Evolutionary conservation across 495 filamentous ascomycete genomes (phyloP).

Genomic region (Aspergillus steynii): DNA sequence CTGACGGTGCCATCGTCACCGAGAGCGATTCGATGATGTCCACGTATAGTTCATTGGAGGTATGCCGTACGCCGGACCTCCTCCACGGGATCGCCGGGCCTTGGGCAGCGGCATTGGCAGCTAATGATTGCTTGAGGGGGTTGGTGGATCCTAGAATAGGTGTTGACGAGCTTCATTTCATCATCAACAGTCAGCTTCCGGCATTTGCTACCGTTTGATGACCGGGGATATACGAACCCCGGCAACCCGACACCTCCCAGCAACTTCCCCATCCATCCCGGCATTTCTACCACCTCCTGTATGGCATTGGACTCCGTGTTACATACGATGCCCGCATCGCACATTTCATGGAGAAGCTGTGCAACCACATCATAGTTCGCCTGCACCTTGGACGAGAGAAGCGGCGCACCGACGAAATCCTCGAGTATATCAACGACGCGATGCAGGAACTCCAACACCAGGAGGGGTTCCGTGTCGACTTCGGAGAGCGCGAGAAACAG

Average conservation of each 20-base stretch:
- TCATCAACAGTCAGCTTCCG: slow-evolving; percentile 7
- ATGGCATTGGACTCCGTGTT: slow-evolving; percentile 94
- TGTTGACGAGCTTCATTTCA: slow-evolving; percentile 35
- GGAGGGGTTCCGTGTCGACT: slow-evolving; percentile 84
- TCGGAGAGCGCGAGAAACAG: slow-evolving; percentile 83
- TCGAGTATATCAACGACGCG: slow-evolving; percentile 90
- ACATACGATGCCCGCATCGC: slow-evolving; percentile 85
- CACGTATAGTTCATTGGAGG: slow-evolving; percentile 95
- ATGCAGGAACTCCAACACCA: slow-evolving; percentile 95
- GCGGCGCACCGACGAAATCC: slow-evolving; percentile 89
- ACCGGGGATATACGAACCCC: slow-evolving; percentile 47
- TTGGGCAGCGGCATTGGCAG: slow-evolving; percentile 37
- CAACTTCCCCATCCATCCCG: slow-evolving; percentile 85
- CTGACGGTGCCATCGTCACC: slow-evolving; percentile 86
- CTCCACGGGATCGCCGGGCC: slow-evolving; percentile 80
- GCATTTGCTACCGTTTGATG: background rate
- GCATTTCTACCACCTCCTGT: slow-evolving; percentile 86
- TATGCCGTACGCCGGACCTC: slow-evolving; percentile 88
- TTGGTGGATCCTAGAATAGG: slow-evolving; percentile 44
- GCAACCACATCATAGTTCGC: slow-evolving; percentile 90
- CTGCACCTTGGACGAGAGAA: slow-evolving; percentile 84
- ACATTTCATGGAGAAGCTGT: slow-evolving; percentile 93
- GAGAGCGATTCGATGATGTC: slow-evolving; percentile 90
- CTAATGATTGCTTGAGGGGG: slow-evolving; percentile 47
- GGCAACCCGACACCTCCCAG: slow-evolving; percentile 85